A percentile compares a stretch with the other conserved stretches of the same genome.
phyloP scores from a whole-genome alignment of 352 stramenopile species.

The Globisporangium rhizosaccharum region DNA sequence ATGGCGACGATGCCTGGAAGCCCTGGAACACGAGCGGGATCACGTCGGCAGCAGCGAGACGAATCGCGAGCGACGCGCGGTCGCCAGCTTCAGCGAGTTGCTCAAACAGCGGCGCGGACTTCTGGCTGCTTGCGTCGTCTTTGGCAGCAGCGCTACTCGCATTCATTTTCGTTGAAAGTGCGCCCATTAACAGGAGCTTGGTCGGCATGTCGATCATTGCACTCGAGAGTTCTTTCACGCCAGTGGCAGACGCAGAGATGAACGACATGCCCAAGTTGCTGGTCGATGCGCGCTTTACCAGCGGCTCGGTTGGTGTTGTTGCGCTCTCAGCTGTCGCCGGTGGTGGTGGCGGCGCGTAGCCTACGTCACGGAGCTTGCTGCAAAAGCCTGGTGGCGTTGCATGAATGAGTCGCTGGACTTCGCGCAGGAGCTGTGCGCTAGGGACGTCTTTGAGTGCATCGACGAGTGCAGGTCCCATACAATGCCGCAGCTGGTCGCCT shows the following conservation, averaged over 20 bases:
- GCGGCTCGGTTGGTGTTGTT: background rate
- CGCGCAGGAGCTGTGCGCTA: conserved; percentile 26
- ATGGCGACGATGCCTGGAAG: conserved; percentile 35
- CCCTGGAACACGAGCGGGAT: conserved; percentile 68
- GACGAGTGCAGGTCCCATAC: conserved; percentile 53
- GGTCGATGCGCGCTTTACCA: conserved; percentile 6
- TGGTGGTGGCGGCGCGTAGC: conserved; percentile 7
- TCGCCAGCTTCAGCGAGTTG: conserved; percentile 49
- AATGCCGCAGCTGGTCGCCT: conserved; percentile 61
- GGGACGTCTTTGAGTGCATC: conserved; percentile 32
- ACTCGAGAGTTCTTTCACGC: conserved; percentile 56
- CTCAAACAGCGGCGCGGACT: conserved; percentile 46
- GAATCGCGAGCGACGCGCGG: conserved; percentile 45
- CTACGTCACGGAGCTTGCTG: conserved; percentile 45
- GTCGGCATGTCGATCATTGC: conserved; percentile 71
- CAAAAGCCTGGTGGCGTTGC: conserved; percentile 56
- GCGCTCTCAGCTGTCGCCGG: background rate
- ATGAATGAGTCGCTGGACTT: conserved; percentile 51
- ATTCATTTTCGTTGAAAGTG: conserved; percentile 10
- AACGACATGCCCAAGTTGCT: conserved; percentile 39
- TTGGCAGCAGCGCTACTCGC: background rate
- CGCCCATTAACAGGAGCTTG: conserved; percentile 43
- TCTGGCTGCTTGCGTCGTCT: conserved; percentile 18
- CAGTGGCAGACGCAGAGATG: conserved; percentile 57
- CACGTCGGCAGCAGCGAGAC: conserved; percentile 50